Base-by-base conservation (phyloP, 805 yeast species). In the Maudiozyma saulgeensis region DNA sequence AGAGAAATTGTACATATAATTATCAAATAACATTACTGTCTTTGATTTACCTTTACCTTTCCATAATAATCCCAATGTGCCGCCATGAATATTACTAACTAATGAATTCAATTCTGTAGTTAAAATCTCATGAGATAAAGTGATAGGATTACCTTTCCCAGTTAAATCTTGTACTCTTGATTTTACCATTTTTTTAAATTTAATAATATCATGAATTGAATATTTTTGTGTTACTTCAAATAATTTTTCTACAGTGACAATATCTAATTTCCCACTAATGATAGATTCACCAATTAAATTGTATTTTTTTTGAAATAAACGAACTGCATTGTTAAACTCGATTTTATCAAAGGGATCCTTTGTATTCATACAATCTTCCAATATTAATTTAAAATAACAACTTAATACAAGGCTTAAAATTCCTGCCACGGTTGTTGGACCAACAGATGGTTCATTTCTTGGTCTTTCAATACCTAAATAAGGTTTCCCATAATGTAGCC, bases 331-430 rank as follows among this genome's bases (percentile, higher is more conserved):
- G 64, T 80, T 74, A 58, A 90, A 84, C 44, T 75, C 76, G 47
- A 80, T 83, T 46, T 79, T 80, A 52, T 86, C 91, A 59, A 85
- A 81, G 0, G 96, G 91, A 62, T 93, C 98, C 60, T 87, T 18
- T 80, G 93, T 35, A 74, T 82, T 58, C 72, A 86, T 58, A 68
- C 77, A 68, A 64, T 79, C 67, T 63, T 78, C 76, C 18, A 82
- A 68, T 38, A 85, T 80, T 38, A 91, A 59, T 54, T 88, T 78
- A 46, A 77, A 74, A 45, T 80, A 74, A 42, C 86, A 76, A 49
- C 87, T 81, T 19, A 86, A 65, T 0, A 88, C 78, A 57, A 87
- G 78, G 42, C 97, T 91, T 7, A 93, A 64, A 2, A 93, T 72
- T 0, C 93, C 91, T 0, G 95, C 76, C 0, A 89, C 85, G 0